Evolutionary conservation across 2,329 filamentous ascomycete species (phyloP).

Genomic region (Paecilomyces sp.): DNA sequence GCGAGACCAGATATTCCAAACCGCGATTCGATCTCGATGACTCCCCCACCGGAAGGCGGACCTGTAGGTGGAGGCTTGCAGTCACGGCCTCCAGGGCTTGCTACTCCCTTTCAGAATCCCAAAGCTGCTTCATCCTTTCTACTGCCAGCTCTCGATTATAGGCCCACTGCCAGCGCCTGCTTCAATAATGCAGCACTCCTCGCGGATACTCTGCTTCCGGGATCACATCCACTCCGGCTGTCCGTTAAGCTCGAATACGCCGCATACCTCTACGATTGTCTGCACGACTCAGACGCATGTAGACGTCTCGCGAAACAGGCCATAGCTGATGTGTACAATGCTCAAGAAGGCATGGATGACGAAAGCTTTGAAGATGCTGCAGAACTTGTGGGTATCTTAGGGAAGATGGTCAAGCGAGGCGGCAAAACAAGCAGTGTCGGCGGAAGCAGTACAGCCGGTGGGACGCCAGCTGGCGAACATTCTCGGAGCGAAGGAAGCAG

Average conservation of each 20-base stretch:
- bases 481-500: slow-evolving; percentile 25
- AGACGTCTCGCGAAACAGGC: slow-evolving; percentile 71
- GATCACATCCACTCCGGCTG: slow-evolving; percentile 80
- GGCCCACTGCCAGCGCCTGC: slow-evolving; percentile 70
- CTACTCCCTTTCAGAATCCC: slow-evolving; percentile 19
- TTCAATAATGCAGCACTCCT: slow-evolving; percentile 72
- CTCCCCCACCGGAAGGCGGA: slow-evolving; percentile 49
- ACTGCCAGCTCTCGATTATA: slow-evolving; percentile 70
- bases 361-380: slow-evolving; percentile 92
- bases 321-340: slow-evolving; percentile 85
- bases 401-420: slow-evolving; percentile 80
- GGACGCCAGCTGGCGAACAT: slow-evolving; percentile 16
- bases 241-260: slow-evolving; percentile 89
- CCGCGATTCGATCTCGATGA: slow-evolving; percentile 30
- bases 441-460: slow-evolving; percentile 23
- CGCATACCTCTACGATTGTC: slow-evolving; percentile 88
- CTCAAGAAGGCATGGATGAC: slow-evolving; percentile 86
- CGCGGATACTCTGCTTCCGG: slow-evolving; percentile 69
- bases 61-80: slow-evolving; percentile 47
- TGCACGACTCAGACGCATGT: slow-evolving; percentile 71
- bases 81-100: slow-evolving; percentile 37
- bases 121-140: slow-evolving; percentile 62
- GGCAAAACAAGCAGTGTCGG: slow-evolving; percentile 24
- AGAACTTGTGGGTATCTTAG: slow-evolving; percentile 76
- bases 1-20: slow-evolving; percentile 12